Evolutionary conservation across 306 rosid species (phyloP).

Genomic region (Arachis stenosperma): DNA sequence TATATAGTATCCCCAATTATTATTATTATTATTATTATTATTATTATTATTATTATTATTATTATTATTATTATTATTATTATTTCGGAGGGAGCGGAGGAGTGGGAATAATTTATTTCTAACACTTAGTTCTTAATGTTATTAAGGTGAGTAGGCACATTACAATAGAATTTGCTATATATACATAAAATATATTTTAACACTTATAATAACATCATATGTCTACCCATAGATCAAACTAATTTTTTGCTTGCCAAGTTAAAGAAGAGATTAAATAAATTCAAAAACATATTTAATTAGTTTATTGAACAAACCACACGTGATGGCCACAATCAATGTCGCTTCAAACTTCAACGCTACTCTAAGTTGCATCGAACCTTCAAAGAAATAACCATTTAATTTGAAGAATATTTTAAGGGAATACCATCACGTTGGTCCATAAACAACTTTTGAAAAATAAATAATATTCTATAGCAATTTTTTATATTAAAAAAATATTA

Average conservation of each 20-base stretch:
- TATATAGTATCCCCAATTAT: no score
- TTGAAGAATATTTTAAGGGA: background rate
- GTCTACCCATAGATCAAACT: background rate
- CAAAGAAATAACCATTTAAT: background rate
- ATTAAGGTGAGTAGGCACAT: background rate
- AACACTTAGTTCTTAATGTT: no score
- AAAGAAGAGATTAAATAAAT: background rate
- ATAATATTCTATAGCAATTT: background rate
- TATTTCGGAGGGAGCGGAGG: no score
- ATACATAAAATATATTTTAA: no score
- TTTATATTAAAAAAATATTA: background rate
- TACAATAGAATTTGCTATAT: background rate
- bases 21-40: no score
- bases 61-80: no score
- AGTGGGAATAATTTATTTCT: no score
- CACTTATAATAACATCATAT: background rate
- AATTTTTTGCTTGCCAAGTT: background rate
- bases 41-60: no score
- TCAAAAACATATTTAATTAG: background rate
- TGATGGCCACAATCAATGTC: background rate
- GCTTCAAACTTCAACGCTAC: background rate
- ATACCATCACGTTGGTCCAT: slow-evolving; percentile 14
- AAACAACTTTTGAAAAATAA: background rate
- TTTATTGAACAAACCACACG: background rate
- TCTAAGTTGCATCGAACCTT: background rate